Evolutionary conservation across 805 yeast species (phyloP).

Genomic region (Saccharomycopsis sp.): DNA sequence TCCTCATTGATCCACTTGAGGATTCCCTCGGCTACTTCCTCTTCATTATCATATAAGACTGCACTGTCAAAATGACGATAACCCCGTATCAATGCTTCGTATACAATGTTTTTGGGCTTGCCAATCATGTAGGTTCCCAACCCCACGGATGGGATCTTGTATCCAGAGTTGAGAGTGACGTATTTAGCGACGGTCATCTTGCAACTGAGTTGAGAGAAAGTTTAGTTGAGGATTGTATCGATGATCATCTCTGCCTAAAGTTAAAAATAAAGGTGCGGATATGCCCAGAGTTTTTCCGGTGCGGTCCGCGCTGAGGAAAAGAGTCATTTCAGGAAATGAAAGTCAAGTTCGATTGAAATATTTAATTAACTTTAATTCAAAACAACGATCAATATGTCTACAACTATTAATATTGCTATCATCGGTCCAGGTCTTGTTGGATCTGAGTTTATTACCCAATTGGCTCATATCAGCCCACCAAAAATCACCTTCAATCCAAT

Average conservation of each 20-base stretch:
- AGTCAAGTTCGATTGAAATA: too few relatives aligned
- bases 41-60: slow-evolving; percentile 53
- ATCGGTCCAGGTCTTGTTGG: slow-evolving; percentile 95
- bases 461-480: slow-evolving; percentile 46
- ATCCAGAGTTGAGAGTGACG: slow-evolving; percentile 43
- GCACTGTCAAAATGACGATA: slow-evolving; percentile 75
- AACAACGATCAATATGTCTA: too few relatives aligned
- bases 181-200: slow-evolving; percentile 8
- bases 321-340: too few relatives aligned
- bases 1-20: slow-evolving; percentile 38
- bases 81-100: slow-evolving; percentile 50
- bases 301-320: too few relatives aligned
- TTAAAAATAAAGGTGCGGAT: too few relatives aligned
- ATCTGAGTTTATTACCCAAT: slow-evolving; percentile 77
- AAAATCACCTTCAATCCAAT: slow-evolving; percentile 65
- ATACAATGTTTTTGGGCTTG: slow-evolving; percentile 34
- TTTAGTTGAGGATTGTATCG: too few relatives aligned
- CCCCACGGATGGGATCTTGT: slow-evolving; percentile 44
- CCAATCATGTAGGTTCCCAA: slow-evolving; percentile 41
- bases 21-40: slow-evolving; percentile 51
- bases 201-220: too few relatives aligned
- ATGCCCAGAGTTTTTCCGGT: too few relatives aligned
- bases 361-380: too few relatives aligned
- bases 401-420: slow-evolving; percentile 56
- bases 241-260: too few relatives aligned